A percentile compares a stretch with the other conserved stretches of the same genome.
phyloP scores from a whole-genome alignment of 2,329 filamentous ascomycete genomes.

The Phaeoacremonium minimum region DNA sequence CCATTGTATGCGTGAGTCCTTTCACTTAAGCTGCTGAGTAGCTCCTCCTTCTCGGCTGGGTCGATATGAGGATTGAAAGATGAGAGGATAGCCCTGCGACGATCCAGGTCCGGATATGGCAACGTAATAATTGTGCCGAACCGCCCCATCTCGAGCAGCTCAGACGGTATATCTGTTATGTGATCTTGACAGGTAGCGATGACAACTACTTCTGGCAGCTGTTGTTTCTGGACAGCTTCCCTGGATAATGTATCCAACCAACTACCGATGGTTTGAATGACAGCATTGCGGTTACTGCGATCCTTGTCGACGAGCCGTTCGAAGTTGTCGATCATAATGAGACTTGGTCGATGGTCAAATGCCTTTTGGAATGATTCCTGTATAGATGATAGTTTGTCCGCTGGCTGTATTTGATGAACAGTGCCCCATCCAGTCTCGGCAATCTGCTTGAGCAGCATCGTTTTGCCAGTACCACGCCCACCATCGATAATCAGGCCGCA shows the following conservation, averaged over 20 bases:
- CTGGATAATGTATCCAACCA: constrained; percentile 47
- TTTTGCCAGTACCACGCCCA: constrained; percentile 81
- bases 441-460: constrained; percentile 65
- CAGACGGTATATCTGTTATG: constrained; percentile 65
- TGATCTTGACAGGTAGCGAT: constrained; percentile 70
- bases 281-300: constrained; percentile 41
- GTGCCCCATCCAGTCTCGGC: constrained; percentile 66
- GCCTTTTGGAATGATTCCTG: constrained; percentile 68
- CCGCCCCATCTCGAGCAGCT: constrained; percentile 60
- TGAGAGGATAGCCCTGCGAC: constrained; percentile 70
- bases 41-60: constrained; percentile 41
- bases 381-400: constrained; percentile 55
- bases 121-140: constrained; percentile 68
- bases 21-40: constrained; percentile 60
- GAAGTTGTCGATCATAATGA: constrained; percentile 76
- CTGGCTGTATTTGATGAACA: constrained; percentile 56
- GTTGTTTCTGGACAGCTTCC: constrained; percentile 26
- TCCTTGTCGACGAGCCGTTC: constrained; percentile 65
- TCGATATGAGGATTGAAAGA: constrained; percentile 46
- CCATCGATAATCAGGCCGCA: constrained; percentile 73
- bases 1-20: constrained; percentile 86
- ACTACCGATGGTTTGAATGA: constrained; percentile 45
- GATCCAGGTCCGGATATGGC: constrained; percentile 67
- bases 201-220: constrained; percentile 60
- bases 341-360: constrained; percentile 63